Conservation (phyloP, 805 yeast species). For the Yamadazyma akitaensis region DNA sequence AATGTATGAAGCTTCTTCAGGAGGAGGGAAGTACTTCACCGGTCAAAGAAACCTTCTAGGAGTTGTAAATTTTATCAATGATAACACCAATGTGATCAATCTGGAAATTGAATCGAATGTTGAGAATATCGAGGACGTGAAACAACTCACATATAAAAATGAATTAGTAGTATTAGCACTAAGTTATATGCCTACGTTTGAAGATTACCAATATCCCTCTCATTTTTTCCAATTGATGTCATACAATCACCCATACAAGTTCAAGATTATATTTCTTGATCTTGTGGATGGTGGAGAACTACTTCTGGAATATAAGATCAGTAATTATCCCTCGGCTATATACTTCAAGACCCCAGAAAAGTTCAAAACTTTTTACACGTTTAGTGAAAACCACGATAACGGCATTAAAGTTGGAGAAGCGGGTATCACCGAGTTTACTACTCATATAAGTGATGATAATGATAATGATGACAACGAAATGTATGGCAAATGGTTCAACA, state of each 20-base stretch:
- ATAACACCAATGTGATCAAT: constrained; percentile 17
- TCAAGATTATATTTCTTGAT: constrained; percentile 26
- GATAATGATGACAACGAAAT: constrained; percentile 16
- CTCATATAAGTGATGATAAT: constrained; percentile 17
- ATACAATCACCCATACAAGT: constrained; percentile 13
- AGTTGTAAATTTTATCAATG: constrained; percentile 21
- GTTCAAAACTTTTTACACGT: constrained; percentile 23
- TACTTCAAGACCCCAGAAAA: constrained; percentile 23
- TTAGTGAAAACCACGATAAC: constrained; percentile 10
- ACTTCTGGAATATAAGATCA: constrained; percentile 23
- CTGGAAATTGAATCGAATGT: constrained; percentile 20
- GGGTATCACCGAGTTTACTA: constrained; percentile 13
- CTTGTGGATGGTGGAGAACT: constrained; percentile 17
- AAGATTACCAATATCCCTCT: constrained; percentile 26
- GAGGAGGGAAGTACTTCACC: constrained; percentile 34
- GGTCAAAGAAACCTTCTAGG: constrained; percentile 17
- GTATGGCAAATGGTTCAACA: constrained; percentile 18
- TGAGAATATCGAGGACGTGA: constrained; percentile 4
- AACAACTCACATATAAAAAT: constrained; percentile 6
- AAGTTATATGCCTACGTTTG: constrained; percentile 28
- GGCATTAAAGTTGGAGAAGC: constrained; percentile 7
- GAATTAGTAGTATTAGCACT: constrained; percentile 24
- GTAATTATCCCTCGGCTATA: constrained; percentile 30
- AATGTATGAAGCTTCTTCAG: constrained; percentile 42
- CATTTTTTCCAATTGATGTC: constrained; percentile 36